Conservation (phyloP, 257 asterid species). For the Solanum chiquidenum region DNA sequence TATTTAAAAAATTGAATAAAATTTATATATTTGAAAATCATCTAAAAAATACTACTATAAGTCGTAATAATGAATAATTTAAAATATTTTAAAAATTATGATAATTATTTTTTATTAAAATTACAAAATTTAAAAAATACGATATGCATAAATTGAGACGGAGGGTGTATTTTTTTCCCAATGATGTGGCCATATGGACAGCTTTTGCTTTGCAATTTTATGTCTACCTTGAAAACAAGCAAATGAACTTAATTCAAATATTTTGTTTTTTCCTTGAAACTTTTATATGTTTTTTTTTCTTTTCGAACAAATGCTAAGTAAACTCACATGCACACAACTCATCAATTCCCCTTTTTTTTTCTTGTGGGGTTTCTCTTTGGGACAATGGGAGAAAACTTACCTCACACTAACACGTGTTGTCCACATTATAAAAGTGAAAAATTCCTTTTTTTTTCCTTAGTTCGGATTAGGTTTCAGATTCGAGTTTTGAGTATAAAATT, state of each 20-base stretch:
- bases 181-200: neutral
- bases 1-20: neutral
- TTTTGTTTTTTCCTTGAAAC: neutral
- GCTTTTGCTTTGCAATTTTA: neutral
- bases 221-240: neutral
- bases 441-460: neutral
- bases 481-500: neutral
- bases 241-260: neutral
- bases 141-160: neutral
- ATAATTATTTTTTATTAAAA: too few species aligned
- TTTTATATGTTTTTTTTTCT: neutral
- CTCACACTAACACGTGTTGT: neutral
- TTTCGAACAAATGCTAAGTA: neutral
- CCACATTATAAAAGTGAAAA: neutral
- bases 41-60: neutral
- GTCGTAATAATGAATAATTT: too few species aligned
- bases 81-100: too few species aligned
- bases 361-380: neutral
- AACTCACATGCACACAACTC: conserved; percentile 12
- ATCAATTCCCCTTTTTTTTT: neutral
- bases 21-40: neutral
- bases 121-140: too few species aligned
- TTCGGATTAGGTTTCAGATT: accelerated
- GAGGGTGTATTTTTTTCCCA: neutral
- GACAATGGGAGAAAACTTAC: neutral